Percentiles rank a stretch among this genome's conserved stretches.
Conservation (phyloP, 2,329 filamentous ascomycete genomes). For the Fusarium abutilonis region DNA sequence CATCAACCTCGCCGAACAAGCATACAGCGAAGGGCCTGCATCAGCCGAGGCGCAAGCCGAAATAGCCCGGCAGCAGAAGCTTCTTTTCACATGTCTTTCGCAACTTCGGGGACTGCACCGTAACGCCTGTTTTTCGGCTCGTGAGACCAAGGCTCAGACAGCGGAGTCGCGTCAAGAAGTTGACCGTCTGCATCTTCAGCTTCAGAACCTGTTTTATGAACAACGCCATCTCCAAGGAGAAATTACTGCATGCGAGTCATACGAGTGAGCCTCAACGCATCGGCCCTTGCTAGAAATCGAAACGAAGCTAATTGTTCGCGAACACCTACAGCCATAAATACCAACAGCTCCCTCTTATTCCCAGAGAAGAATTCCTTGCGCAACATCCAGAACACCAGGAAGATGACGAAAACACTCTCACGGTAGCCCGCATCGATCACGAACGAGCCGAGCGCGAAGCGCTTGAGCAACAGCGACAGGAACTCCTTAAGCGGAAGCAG, state of each 20-base stretch:
- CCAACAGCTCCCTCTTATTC: conserved; percentile 83
- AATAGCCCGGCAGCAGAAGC: conserved; percentile 80
- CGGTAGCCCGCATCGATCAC: conserved; percentile 90
- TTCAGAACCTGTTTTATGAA: conserved; percentile 97
- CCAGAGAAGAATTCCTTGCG: conserved; percentile 81
- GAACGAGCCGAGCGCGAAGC: conserved; percentile 86
- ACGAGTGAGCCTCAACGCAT: conserved; percentile 72
- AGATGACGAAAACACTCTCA: conserved; percentile 80
- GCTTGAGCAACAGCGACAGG: conserved; percentile 84
- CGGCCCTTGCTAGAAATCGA: not conserved
- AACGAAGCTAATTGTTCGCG: not conserved
- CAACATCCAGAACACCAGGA: conserved; percentile 79
- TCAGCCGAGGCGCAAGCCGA: conserved; percentile 63
- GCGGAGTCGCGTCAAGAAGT: conserved; percentile 90
- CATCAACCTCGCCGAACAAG: conserved; percentile 63
- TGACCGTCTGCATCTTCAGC: conserved; percentile 87
- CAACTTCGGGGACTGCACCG: conserved; percentile 86
- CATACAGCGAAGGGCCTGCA: conserved; percentile 53
- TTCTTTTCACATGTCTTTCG: conserved; percentile 79
- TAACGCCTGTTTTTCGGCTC: conserved; percentile 79
- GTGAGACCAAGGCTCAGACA: conserved; percentile 86
- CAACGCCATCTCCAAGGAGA: conserved; percentile 90
- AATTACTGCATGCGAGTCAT: conserved; percentile 88
- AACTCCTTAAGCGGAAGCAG: conserved; percentile 72
- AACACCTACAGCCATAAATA: conserved; percentile 78